These are phyloP conservation scores for Flaveria brownii DNA, from an alignment of 129 eudicot species.

Conservation along the genomic window DNA sequence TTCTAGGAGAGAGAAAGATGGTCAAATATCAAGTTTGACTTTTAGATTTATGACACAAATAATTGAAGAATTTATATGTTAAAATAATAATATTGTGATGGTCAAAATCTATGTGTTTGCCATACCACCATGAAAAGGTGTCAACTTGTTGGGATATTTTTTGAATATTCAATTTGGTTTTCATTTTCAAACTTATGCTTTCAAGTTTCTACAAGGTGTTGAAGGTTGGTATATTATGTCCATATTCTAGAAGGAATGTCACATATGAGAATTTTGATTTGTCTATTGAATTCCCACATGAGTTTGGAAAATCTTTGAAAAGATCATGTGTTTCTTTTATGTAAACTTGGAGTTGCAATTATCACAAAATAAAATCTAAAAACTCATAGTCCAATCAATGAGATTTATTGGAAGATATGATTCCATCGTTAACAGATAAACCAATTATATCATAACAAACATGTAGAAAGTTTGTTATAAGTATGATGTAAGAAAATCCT, in stretches of 20 bases:
- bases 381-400: too few species aligned
- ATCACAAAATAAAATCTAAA: background rate
- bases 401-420: too few species aligned
- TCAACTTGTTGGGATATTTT: constrained; percentile 9
- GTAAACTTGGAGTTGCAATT: background rate
- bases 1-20: constrained; percentile 34
- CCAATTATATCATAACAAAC: background rate
- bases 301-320: background rate
- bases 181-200: constrained; percentile 36
- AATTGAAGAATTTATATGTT: background rate
- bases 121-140: constrained; percentile 12
- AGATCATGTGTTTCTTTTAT: background rate
- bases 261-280: constrained; percentile 17
- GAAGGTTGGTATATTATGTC: background rate
- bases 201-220: constrained; percentile 32
- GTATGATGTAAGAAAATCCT: background rate
- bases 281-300: background rate
- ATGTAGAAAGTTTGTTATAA: constrained; percentile 23
- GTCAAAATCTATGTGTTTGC: constrained; percentile 33
- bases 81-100: background rate
- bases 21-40: constrained; percentile 33
- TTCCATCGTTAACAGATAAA: background rate
- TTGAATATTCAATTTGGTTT: constrained; percentile 12
- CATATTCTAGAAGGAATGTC: constrained; percentile 26
- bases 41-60: constrained; percentile 8